phyloP scores from a whole-genome alignment of 202 grass and related monocot genomes.

The Saccharum hybrid region DNA sequence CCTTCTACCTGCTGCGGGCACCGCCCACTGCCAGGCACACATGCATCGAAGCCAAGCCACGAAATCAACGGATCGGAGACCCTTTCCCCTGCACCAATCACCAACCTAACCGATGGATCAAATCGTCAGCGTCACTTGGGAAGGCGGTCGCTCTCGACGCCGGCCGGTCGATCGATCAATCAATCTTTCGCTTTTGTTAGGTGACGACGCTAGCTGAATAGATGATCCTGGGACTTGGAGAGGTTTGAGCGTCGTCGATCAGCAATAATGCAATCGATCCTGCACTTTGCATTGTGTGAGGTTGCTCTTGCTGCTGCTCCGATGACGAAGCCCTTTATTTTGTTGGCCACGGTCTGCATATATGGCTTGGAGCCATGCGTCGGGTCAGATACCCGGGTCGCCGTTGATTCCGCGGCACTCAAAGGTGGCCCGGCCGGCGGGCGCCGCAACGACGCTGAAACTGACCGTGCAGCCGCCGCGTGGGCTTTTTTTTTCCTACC shows the following conservation, averaged over 20 bases:
- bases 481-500: background rate
- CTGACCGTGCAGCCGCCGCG: conserved; percentile 44
- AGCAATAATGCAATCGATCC: background rate
- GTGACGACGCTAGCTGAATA: background rate
- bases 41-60: background rate
- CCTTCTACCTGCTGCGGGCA: background rate
- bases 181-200: conserved; percentile 15
- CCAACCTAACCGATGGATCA: background rate
- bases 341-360: too few relatives aligned
- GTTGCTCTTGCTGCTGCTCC: background rate
- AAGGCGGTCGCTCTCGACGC: background rate
- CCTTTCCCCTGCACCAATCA: conserved; percentile 13
- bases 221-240: background rate
- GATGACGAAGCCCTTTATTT: background rate
- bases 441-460: conserved; percentile 43
- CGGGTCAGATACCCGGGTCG: background rate
- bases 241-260: conserved; percentile 29
- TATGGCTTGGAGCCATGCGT: conserved; percentile 25
- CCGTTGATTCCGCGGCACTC: conserved; percentile 54
- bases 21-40: background rate
- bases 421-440: conserved; percentile 25
- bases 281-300: background rate
- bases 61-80: background rate
- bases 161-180: background rate
- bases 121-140: background rate